Evolutionary conservation across 805 yeast genomes (phyloP).

Genomic region (Yarrowia divulgata): DNA sequence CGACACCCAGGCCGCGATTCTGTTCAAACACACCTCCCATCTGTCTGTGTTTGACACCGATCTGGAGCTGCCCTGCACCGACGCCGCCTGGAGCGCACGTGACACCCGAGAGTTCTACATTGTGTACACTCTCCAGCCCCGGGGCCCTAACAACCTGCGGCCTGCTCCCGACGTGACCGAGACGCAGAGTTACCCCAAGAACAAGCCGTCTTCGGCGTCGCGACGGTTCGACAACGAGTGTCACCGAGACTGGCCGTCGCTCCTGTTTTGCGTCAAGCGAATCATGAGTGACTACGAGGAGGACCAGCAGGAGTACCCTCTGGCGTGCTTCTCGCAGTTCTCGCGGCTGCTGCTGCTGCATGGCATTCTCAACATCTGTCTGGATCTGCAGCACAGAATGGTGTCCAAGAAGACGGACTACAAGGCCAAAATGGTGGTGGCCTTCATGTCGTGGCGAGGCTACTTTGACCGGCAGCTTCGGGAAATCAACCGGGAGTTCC

Average conservation of each 20-base stretch:
- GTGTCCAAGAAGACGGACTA: conserved; percentile 51
- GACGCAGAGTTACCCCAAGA: conserved; percentile 32
- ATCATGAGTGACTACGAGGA: conserved; percentile 49
- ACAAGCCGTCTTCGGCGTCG: conserved; percentile 20
- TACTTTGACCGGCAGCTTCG: conserved; percentile 52
- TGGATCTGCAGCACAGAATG: conserved; percentile 51
- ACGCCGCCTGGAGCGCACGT: conserved; percentile 55
- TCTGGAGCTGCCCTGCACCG: conserved; percentile 57
- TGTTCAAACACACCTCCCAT: conserved; percentile 50
- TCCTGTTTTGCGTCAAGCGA: conserved; percentile 48
- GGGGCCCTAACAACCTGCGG: conserved; percentile 35
- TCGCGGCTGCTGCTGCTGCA: conserved; percentile 53
- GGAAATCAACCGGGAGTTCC: conserved; percentile 40
- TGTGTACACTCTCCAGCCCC: conserved; percentile 39
- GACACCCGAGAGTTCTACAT: conserved; percentile 40
- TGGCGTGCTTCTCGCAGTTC: conserved; percentile 52
- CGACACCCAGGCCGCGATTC: conserved; percentile 54
- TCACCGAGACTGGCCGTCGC: conserved; percentile 50
- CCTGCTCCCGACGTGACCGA: conserved; percentile 36
- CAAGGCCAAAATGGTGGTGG: conserved; percentile 49
- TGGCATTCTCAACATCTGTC: conserved; percentile 51
- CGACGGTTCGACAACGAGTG: conserved; percentile 19
- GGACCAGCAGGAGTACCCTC: conserved; percentile 49
- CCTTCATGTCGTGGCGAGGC: conserved; percentile 52
- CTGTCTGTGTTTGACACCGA: conserved; percentile 56